A percentile compares a stretch with the other conserved stretches of the same genome.
Evolutionary conservation across 371 early-diverging fungal genomes (phyloP).

Genomic region (Phascolomyces articulosus): DNA sequence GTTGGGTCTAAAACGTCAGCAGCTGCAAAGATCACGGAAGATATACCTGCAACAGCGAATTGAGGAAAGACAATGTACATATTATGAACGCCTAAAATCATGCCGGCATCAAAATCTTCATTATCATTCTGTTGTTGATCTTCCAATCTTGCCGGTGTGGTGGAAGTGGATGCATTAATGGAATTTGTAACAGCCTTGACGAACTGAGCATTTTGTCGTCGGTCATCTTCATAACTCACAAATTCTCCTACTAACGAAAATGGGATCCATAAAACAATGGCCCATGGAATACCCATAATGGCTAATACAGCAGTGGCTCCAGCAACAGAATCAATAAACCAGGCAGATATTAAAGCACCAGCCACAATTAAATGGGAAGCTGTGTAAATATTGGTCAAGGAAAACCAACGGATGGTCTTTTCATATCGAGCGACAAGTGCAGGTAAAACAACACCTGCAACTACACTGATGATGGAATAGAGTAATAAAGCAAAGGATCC

Average conservation of each 20-base stretch:
- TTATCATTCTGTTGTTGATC: slow-evolving; percentile 16
- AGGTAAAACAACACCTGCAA: slow-evolving; percentile 63
- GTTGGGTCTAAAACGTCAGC: slow-evolving; percentile 33
- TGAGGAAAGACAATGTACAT: slow-evolving; percentile 86
- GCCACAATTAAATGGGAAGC: slow-evolving; percentile 62
- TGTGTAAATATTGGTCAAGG: slow-evolving; percentile 62
- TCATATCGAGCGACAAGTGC: slow-evolving; percentile 37
- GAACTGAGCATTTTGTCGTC: slow-evolving; percentile 13
- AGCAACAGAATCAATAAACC: slow-evolving; percentile 50
- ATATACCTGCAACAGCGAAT: slow-evolving; percentile 62
- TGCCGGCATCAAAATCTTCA: slow-evolving; percentile 64
- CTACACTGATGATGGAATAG: slow-evolving; percentile 66
- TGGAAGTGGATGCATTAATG: background rate
- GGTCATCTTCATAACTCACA: slow-evolving; percentile 54
- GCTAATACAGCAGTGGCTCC: slow-evolving; percentile 65
- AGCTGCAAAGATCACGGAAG: slow-evolving; percentile 56
- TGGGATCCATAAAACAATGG: slow-evolving; percentile 77
- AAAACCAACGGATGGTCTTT: slow-evolving; percentile 29
- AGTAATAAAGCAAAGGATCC: slow-evolving; percentile 77
- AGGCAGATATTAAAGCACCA: slow-evolving; percentile 55
- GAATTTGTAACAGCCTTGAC: background rate
- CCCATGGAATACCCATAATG: slow-evolving; percentile 76
- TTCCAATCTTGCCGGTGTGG: slow-evolving; percentile 8
- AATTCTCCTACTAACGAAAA: slow-evolving; percentile 79
- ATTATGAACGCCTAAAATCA: slow-evolving; percentile 83